Evolutionary conservation across 495 filamentous ascomycete genomes (phyloP).

Genomic region (Ascodesmis nigricans): DNA sequence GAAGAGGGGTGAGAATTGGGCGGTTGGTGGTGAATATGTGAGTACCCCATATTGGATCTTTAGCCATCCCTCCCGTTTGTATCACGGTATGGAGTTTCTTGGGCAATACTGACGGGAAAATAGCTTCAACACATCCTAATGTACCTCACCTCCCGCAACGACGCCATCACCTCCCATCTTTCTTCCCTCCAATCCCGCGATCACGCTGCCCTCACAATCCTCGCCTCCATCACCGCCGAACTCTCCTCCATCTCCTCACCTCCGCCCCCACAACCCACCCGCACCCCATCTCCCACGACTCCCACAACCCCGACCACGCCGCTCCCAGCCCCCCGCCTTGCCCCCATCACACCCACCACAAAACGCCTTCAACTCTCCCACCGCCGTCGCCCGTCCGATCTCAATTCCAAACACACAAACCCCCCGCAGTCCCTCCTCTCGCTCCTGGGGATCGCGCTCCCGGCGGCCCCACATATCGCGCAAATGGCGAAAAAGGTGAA

Average conservation of each 20-base stretch:
- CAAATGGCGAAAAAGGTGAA: slow-evolving; percentile 9
- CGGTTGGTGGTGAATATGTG: slow-evolving; percentile 16
- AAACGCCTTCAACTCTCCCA: too few relatives aligned
- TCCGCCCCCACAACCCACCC: neutral
- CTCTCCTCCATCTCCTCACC: slow-evolving; percentile 9
- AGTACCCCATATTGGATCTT: slow-evolving; percentile 3
- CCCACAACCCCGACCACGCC: slow-evolving; percentile 9
- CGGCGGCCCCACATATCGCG: slow-evolving; percentile 4
- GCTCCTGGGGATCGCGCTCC: slow-evolving; percentile 15
- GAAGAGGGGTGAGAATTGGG: slow-evolving; percentile 8
- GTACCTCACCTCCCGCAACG: slow-evolving; percentile 13
- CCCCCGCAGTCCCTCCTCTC: slow-evolving; percentile 17
- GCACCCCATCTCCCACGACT: slow-evolving; percentile 6
- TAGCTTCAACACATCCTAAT: slow-evolving; percentile 11
- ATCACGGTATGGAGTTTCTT: too few relatives aligned
- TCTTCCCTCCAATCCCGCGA: slow-evolving; percentile 10
- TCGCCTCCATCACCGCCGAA: slow-evolving; percentile 16
- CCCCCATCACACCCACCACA: slow-evolving; percentile 12
- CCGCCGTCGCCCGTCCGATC: slow-evolving; percentile 6
- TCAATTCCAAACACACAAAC: slow-evolving; percentile 5
- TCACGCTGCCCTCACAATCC: slow-evolving; percentile 11
- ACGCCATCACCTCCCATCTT: slow-evolving; percentile 8
- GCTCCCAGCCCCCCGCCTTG: slow-evolving; percentile 4
- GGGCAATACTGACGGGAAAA: slow-evolving; percentile 1
- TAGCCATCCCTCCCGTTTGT: neutral